Base-by-base conservation (phyloP, 768 basidiomycete genomes). In the Kondoa malvinella region DNA sequence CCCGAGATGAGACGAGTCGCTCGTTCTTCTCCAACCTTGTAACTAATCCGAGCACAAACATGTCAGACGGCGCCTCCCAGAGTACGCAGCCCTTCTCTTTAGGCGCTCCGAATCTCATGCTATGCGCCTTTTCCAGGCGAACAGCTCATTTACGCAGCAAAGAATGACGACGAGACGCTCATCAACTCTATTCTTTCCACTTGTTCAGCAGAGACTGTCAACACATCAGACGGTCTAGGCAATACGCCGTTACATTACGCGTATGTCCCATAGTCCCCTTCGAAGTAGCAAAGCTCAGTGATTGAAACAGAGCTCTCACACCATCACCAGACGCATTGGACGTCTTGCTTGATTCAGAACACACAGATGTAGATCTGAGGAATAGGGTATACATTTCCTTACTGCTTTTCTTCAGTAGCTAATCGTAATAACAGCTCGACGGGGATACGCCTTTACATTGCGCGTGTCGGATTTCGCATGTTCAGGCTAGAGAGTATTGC, bases 381-480 rank as follows among this genome's bases (percentile, higher is more conserved):
- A 90, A 90, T 77, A 80, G 81, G 25, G 74, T 86, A 31, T n/a
- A n/a, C n/a, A n/a, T n/a, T n/a, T n/a, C n/a, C n/a, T n/a, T n/a
- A n/a, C n/a, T n/a, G n/a, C n/a, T n/a, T n/a, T n/a, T n/a, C n/a
- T n/a, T n/a, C n/a, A n/a, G n/a, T n/a, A n/a, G n/a, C n/a, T n/a
- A n/a, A n/a, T n/a, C n/a, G n/a, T n/a, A n/a, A n/a, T n/a, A n/a
- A n/a, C n/a, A n/a, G n/a, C n/a, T n/a, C n/a, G 84, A 86, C 61
- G 81, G 81, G 8, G 83, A 84, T 4, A 91, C 89, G 0, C 89
- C 89, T 2, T 79, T 92, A 17, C 89, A 90, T 76, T 81, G 88
- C 29, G 88, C 87, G 4, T 74, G 78, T 21, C 73, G 76, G 68
- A 76, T 86, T 4, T 78, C 83, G 34, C 80, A 86, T 69, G 76